Percentiles rank a stretch among this genome's conserved stretches.
phyloP scores from a whole-genome alignment of 192 early-diverging fungal species.

The Fimicolochytrium jonesii region DNA sequence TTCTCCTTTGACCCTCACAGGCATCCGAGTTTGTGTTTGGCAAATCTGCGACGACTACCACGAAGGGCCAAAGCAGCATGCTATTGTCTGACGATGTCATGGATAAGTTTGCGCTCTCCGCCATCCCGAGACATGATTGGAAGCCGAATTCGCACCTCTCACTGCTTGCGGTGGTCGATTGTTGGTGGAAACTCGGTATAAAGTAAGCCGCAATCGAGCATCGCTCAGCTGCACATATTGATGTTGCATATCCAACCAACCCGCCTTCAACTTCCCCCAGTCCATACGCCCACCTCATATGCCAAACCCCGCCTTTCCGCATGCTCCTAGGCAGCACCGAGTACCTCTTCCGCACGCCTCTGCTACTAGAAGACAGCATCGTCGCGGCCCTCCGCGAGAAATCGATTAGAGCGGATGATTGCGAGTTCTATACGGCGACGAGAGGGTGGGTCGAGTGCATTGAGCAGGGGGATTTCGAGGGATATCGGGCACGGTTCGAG shows the following conservation, averaged over 20 bases:
- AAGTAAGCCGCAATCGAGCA: constrained; percentile 37
- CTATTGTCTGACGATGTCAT: constrained; percentile 75
- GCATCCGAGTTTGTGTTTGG: constrained; percentile 88
- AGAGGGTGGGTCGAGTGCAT: constrained; percentile 94
- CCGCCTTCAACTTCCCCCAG: constrained; percentile 16
- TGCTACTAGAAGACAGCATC: constrained; percentile 84
- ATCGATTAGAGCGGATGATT: constrained; percentile 55
- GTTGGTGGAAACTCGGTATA: constrained; percentile 79
- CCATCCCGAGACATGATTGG: constrained; percentile 39
- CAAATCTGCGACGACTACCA: constrained; percentile 44
- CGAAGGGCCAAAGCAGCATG: constrained; percentile 55
- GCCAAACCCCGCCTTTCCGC: constrained; percentile 92
- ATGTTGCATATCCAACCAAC: too few relatives aligned
- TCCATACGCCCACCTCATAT: constrained; percentile 92
- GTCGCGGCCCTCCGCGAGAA: constrained; percentile 71
- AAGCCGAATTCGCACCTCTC: constrained; percentile 89
- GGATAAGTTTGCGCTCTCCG: constrained; percentile 82
- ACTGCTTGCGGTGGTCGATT: constrained; percentile 88
- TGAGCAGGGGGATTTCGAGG: constrained; percentile 72
- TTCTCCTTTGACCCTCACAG: constrained; percentile 28
- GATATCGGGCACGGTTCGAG: constrained; percentile 80
- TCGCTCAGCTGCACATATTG: too few relatives aligned
- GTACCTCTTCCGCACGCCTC: constrained; percentile 78
- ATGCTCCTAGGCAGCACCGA: constrained; percentile 94
- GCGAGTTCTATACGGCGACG: constrained; percentile 89